phyloP scores from a whole-genome alignment of 139 green algal genomes.

The Chlamydomonas applanata region DNA sequence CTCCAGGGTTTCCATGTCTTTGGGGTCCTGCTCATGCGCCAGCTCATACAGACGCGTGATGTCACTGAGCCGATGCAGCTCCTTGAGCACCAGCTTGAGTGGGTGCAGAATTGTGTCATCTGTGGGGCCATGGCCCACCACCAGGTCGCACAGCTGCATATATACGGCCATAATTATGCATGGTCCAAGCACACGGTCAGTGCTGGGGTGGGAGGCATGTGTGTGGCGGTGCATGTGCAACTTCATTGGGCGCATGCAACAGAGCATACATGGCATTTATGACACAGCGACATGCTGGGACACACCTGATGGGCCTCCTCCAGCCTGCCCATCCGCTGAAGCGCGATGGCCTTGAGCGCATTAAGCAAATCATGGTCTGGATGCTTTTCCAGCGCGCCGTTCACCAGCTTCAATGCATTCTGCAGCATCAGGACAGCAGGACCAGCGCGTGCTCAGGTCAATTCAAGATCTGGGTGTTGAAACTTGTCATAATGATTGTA shows the following conservation, averaged over 20 bases:
- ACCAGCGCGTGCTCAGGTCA: not conserved
- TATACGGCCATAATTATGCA: no score
- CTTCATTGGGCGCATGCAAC: no score
- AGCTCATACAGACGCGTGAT: slow-evolving; percentile 58
- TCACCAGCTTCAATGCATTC: slow-evolving; percentile 65
- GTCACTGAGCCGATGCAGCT: slow-evolving; percentile 15
- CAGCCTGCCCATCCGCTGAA: slow-evolving; percentile 41
- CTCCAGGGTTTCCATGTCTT: slow-evolving; percentile 42
- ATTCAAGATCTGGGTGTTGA: no score
- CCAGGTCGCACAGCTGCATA: slow-evolving; percentile 23
- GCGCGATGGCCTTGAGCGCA: slow-evolving; percentile 57
- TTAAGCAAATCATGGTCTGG: slow-evolving; percentile 47
- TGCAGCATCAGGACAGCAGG: slow-evolving; percentile 33
- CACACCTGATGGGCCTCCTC: slow-evolving; percentile 57
- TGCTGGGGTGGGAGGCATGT: no score
- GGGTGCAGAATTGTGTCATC: slow-evolving; percentile 63
- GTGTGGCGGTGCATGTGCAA: no score
- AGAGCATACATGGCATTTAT: slow-evolving; percentile 23
- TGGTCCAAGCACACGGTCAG: no score
- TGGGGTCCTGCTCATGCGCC: slow-evolving; percentile 38
- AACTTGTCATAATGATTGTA: no score
- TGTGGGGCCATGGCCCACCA: slow-evolving; percentile 39
- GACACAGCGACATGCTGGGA: not conserved
- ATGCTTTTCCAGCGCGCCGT: slow-evolving; percentile 66
- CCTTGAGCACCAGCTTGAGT: slow-evolving; percentile 50